Conservation (phyloP, 345 rosid species). For the Arabidopsis suecica region DNA sequence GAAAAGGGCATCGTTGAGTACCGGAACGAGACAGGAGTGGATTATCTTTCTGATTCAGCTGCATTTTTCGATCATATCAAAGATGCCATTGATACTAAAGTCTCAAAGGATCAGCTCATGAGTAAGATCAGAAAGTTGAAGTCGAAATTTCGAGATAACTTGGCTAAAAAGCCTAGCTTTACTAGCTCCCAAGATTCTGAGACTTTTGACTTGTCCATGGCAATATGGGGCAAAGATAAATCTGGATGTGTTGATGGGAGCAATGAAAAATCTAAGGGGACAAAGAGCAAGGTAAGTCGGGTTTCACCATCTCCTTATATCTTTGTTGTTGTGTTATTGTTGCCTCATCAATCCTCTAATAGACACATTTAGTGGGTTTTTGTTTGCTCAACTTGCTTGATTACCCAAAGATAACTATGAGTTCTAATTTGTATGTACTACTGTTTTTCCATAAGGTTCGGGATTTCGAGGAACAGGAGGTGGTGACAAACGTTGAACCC, state of each 20-base stretch:
- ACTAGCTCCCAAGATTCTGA: constrained; percentile 8
- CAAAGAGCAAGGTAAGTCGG: constrained; percentile 3
- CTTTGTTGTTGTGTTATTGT: not conserved
- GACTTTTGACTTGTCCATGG: constrained; percentile 19
- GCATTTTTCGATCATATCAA: constrained; percentile 13
- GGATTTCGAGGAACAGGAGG: constrained; percentile 9
- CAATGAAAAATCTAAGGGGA: not conserved
- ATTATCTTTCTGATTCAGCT: not conserved
- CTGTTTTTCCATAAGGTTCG: constrained; percentile 4
- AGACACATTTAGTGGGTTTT: not conserved
- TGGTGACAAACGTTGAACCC: not conserved
- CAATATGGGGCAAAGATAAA: constrained; percentile 26
- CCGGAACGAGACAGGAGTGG: constrained; percentile 12
- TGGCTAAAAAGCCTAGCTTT: not conserved
- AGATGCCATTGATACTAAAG: not conserved
- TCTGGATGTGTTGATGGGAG: constrained; percentile 1
- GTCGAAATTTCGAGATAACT: constrained; percentile 6
- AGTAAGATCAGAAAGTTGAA: constrained; percentile 28
- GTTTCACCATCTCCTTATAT: not conserved
- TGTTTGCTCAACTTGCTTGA: not conserved
- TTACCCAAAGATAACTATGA: not conserved
- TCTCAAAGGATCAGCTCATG: constrained; percentile 28
- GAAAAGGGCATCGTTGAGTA: constrained; percentile 26
- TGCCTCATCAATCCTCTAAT: not conserved
- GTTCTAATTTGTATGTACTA: not conserved